These are phyloP conservation scores for Vararia minispora DNA, from an alignment of 768 basidiomycete species.

Conservation along the genomic window DNA sequence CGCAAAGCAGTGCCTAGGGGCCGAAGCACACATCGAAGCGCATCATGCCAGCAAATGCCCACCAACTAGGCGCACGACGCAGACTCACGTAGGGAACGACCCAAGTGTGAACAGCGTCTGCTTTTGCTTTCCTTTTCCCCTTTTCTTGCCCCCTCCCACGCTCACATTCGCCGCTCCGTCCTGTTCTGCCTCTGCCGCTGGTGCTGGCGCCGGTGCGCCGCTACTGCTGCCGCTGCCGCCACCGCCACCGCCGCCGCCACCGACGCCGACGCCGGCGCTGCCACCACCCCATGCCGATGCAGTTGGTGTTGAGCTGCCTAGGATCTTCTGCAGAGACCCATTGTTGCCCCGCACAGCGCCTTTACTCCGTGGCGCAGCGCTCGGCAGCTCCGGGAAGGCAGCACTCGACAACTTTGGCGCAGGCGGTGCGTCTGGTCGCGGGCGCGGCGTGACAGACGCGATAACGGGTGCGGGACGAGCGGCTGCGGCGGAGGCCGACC, in stretches of 20 bases:
- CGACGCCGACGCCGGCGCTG: slow-evolving; percentile 4
- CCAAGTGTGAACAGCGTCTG: slow-evolving; percentile 70
- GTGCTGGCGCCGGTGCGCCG: slow-evolving; percentile 4
- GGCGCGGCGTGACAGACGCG: slow-evolving; percentile 6
- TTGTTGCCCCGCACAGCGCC: slow-evolving; percentile 50
- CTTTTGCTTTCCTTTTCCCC: slow-evolving; percentile 75
- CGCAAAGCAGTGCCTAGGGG: no score
- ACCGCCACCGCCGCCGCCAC: slow-evolving; percentile 6
- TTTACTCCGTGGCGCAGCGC: slow-evolving; percentile 22
- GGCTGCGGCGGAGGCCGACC: slow-evolving; percentile 17
- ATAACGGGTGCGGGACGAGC: slow-evolving; percentile 13
- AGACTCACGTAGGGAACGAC: slow-evolving; percentile 31
- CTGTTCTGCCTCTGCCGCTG: slow-evolving; percentile 9
- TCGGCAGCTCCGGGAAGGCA: slow-evolving; percentile 64
- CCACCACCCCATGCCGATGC: slow-evolving; percentile 22
- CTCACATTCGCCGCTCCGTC: slow-evolving; percentile 12
- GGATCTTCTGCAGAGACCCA: slow-evolving; percentile 53
- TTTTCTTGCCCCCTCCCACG: slow-evolving; percentile 65
- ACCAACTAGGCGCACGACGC: no score
- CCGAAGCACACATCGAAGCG: no score
- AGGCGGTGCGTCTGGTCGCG: slow-evolving; percentile 20
- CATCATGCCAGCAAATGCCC: no score
- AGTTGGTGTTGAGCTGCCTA: slow-evolving; percentile 33
- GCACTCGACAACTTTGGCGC: slow-evolving; percentile 36
- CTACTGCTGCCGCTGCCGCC: slow-evolving; percentile 5